Evolutionary conservation across 768 basidiomycete species (phyloP), one percentile per base, ranked within the genome.

Genomic region (Leccinum arenicola): DNA sequence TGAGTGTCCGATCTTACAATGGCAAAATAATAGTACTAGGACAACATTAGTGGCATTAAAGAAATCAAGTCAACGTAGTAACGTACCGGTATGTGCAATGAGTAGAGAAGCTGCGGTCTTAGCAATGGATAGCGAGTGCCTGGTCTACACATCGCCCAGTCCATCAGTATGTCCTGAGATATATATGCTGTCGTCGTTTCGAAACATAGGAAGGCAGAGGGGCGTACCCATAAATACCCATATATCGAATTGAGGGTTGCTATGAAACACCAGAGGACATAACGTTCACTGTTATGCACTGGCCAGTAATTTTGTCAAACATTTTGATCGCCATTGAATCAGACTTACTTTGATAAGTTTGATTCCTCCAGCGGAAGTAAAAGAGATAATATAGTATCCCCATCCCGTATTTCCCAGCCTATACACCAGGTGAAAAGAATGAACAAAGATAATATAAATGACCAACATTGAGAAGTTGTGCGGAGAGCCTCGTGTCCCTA

Each of bases 391-490:
- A 80, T 8, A 87, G 48, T 8, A 96, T 85, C 1, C 88, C 88
- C 54, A 78, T 74, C 3, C 75, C 78, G 64, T 95, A 97, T 74
- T 95, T 95, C 3, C 93, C 94, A 9, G 84, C 94, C 94, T 95
- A 62, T 51, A 23, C 33, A 40, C 48, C 15, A 55, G 23, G 40
- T 35, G 47, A 15, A 60, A 17, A 5, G 36, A 27, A 51, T n/a
- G 57, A 17, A 38, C 31, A 38, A 47, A 53, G 14, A 35, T 17
- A 29, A 21, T 11, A n/a, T 40, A 36, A 53, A 56, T 54, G 12
- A 70, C 84, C 55, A 52, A 92, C 95, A 69, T 99, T 99, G 68
- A 98, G 83, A 47, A 98, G 71, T 78, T 98, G 96, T 0, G 88
- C 89, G 17, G 75, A 62, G 40, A 88, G 71, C 38, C 77, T 77